These are phyloP conservation scores for Aspergillus pseudonomiae DNA, from an alignment of 2,329 filamentous ascomycete genomes.

Conservation along the genomic window DNA sequence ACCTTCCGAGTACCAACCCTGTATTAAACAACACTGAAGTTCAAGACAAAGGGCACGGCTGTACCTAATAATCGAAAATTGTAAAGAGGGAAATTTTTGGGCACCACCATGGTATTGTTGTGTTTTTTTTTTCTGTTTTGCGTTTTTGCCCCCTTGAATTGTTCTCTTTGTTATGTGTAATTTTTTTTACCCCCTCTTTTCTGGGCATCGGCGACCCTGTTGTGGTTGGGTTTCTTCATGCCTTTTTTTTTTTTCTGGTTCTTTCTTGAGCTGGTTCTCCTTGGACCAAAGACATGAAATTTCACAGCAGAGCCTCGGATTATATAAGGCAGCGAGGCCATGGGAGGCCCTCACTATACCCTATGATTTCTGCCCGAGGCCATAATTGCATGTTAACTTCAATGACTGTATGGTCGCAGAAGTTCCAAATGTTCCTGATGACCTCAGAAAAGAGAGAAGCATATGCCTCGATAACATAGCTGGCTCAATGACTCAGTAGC, in stretches of 20 bases:
- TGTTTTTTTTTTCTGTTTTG: background rate
- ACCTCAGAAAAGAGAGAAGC: background rate
- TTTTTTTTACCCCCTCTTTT: background rate
- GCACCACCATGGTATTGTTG: background rate
- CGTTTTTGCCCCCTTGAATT: background rate
- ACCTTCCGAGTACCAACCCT: conserved; percentile 1
- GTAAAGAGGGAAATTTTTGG: background rate
- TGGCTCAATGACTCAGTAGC: background rate
- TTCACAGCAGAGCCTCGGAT: background rate
- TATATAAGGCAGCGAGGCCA: background rate
- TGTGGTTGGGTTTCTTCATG: background rate
- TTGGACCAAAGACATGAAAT: background rate
- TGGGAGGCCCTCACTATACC: background rate
- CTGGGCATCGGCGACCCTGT: background rate
- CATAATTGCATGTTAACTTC: background rate
- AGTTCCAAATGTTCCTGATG: background rate
- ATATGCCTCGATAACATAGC: background rate
- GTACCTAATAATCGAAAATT: background rate
- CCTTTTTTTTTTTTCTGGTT: background rate
- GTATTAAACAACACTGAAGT: background rate
- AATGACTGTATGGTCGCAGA: background rate
- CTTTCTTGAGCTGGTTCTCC: background rate
- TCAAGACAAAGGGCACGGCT: background rate
- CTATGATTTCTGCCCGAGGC: background rate
- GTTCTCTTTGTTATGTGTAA: background rate